Evolutionary conservation across 2,329 filamentous ascomycete species (phyloP), one percentile per base, ranked within the genome.

Genomic region (Cercospora sp.): DNA sequence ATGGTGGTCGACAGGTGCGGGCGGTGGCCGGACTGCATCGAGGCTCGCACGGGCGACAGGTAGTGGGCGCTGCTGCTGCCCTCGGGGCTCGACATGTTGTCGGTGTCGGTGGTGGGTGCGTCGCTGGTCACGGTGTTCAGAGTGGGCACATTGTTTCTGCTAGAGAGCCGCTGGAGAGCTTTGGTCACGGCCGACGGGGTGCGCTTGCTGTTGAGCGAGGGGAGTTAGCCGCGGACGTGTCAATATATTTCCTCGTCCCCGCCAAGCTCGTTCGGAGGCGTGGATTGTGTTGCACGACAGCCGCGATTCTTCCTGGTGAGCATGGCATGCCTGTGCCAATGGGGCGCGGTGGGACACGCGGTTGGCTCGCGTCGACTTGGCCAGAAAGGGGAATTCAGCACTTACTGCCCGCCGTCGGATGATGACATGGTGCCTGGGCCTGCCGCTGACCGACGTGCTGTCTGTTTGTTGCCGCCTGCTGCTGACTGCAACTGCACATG

Each of bases 171-270:
- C 72, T 84, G 79, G 23, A 88, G 77, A 36, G 85, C 84, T 68
- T 86, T 82, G 58, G 86, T 84, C 68, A 87, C 79, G 59, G 82
- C 79, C 70, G 84, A 85, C 74, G 84, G 86, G 76, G 78, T 79
- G 66, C 82, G 80, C 75, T 82, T 83, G 77, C 67, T 82, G 81
- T 42, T 23, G 55, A 33, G 36, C 16, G 30, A 65, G 12, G 33
- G 28, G 57, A 51, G 18, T 51, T 23, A 51, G 45, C 45, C 20
- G 20, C 45, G 45, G 10, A 26, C 18, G 18, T 13, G 20, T 51
- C 45, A 13, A 51, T 51, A 26, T 26, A 51, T 51, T 51, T 5
- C 1, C 13, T 42, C 8, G 36, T 42, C 36, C 36, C 36, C 36
- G 36, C 36, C 36, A 42, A 42, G 36, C 16, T 42, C 36, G 36